These are phyloP conservation scores for Diplodia intermedia DNA, from an alignment of 2,329 filamentous ascomycete species.

Conservation along the genomic window DNA sequence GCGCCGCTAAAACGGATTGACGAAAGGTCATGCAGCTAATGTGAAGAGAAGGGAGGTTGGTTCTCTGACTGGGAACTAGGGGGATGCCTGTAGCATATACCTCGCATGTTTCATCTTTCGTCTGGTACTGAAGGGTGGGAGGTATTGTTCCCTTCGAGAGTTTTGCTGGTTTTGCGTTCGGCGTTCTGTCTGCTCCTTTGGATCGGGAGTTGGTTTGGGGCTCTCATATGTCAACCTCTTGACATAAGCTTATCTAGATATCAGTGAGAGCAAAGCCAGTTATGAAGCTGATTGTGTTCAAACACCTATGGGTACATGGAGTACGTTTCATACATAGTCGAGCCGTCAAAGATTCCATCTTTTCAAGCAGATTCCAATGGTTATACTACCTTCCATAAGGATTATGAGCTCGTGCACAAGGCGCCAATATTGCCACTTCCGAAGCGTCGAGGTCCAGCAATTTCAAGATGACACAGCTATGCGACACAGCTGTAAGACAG, in stretches of 20 bases:
- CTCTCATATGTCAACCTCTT: neutral
- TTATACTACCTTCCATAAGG: no score
- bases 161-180: constrained; percentile 13
- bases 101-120: constrained; percentile 14
- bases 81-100: constrained; percentile 23
- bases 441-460: no score
- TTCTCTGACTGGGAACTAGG: neutral
- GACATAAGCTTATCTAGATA: constrained; percentile 10
- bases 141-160: constrained; percentile 10
- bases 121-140: constrained; percentile 23
- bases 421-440: no score
- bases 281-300: neutral
- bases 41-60: neutral
- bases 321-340: neutral
- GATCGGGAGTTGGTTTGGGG: neutral
- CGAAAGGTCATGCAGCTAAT: constrained; percentile 30
- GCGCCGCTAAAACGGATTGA: constrained; percentile 42
- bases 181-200: constrained; percentile 15
- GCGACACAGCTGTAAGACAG: no score
- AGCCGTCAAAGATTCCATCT: no score
- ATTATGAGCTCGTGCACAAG: no score
- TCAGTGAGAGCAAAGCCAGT: constrained; percentile 10
- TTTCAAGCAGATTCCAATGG: no score
- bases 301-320: neutral
- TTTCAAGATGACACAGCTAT: no score